phyloP scores from a whole-genome alignment of 176 grass and related monocot species.

The Puya raimondii region DNA sequence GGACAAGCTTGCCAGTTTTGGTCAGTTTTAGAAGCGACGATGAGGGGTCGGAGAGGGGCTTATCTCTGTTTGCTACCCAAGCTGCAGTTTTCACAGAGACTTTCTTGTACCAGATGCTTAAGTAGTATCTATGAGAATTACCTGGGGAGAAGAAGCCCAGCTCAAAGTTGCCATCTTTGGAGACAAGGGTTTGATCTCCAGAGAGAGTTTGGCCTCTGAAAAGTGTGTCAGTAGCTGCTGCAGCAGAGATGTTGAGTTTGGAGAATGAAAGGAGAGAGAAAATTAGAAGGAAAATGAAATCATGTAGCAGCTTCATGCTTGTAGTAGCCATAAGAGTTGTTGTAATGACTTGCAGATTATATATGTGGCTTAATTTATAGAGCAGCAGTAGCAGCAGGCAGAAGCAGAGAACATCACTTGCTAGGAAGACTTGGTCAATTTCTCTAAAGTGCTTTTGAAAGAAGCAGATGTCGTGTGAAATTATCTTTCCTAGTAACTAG shows the following conservation, averaged over 20 bases:
- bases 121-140: constrained; percentile 36
- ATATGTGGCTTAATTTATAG: no score
- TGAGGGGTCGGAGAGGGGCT: constrained; percentile 28
- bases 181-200: constrained; percentile 45
- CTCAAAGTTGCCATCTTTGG: constrained; percentile 47
- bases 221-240: constrained; percentile 24
- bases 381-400: no score
- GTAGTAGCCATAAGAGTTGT: neutral
- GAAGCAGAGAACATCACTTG: no score
- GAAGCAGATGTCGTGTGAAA: no score
- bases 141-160: constrained; percentile 51
- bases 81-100: constrained; percentile 37
- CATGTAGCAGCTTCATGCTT: neutral
- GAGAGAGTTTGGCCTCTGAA: constrained; percentile 29
- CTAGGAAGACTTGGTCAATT: no score
- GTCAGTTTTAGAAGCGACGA: constrained; percentile 26
- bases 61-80: constrained; percentile 51
- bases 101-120: constrained; percentile 29
- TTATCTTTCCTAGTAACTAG: no score
- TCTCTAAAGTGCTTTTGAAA: no score
- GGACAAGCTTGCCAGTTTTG: constrained; percentile 30
- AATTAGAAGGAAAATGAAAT: neutral
- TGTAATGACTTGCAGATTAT: no score
- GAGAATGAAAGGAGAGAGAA: constrained; percentile 18
- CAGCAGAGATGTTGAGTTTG: constrained; percentile 12